Evolutionary conservation across 108 stramenopile species (phyloP), one percentile per base, ranked within the genome.

Genomic region (Parietichytrium sp.): DNA sequence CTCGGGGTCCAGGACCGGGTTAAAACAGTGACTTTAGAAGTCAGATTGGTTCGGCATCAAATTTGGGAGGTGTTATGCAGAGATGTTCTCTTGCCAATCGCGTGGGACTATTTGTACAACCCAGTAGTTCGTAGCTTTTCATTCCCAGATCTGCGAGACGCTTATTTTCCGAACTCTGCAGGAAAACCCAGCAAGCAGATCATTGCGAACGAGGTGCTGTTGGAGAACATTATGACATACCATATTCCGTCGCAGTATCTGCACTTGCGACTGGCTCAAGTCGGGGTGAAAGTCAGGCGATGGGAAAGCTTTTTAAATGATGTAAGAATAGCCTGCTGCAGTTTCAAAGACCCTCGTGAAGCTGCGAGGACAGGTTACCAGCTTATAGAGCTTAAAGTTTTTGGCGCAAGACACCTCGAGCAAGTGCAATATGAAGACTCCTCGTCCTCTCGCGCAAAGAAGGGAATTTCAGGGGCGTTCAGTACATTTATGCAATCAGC

Each of bases 311-410:
- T 72, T 20, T 45, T 45, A 45, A 45, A 33, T 12, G 61, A 33
- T 8, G 61, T 72, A 25, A 33, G 42, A n/a, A 27, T 72, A 10
- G 61, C 61, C 16, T 45, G 45, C 61, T 72, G 61, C 61, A 33
- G 45, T 42, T 72, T 72, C 2, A 20, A 38, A 16, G 36, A 33
- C 15, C 38, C 36, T 0, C 6, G 20, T 45, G 38, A 45, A 6
- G 61, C 61, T 6, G 10, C 3, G 6, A 72, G 20, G 25, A n/a
- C 36, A 10, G 61, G 61, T 42, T 72, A 72, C 33, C 29, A 72
- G 42, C 61, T 33, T n/a, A 42, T 72, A 6, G 10, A 45, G 13
- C 61, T 72, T n/a, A 25, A 33, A 16, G 20, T 72, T 0, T 15
- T 45, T 10, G 42, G 61, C 15, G 61, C 61, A 7, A 31, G 61